Evolutionary conservation across 2,329 filamentous ascomycete genomes (phyloP).

Genomic region (Pyricularia pennisetigena): DNA sequence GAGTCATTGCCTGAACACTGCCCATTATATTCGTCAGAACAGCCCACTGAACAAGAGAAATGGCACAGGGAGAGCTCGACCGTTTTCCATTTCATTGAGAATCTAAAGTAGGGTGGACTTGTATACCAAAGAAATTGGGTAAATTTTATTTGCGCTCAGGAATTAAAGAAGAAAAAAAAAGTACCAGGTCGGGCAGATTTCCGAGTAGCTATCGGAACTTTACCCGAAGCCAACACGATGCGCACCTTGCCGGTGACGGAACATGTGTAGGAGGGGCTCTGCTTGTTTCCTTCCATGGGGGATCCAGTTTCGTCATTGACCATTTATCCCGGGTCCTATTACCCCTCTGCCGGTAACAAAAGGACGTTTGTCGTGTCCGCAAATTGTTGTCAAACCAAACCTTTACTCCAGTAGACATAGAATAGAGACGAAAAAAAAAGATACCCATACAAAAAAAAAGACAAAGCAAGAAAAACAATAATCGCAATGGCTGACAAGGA

Average conservation of each 20-base stretch:
- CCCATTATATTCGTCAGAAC: not conserved
- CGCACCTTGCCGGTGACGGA: not conserved
- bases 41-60: not conserved
- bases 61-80: not conserved
- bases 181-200: not conserved
- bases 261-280: not conserved
- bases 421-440: not conserved
- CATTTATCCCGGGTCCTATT: not conserved
- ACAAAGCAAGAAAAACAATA: not conserved
- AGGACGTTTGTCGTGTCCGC: not conserved
- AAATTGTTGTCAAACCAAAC: not conserved
- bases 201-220: not conserved
- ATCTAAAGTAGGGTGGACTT: too few species aligned
- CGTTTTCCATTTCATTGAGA: not conserved
- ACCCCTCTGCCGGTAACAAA: not conserved
- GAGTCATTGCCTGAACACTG: not conserved
- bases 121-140: too few species aligned
- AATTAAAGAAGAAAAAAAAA: too few species aligned
- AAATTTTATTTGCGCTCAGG: too few species aligned
- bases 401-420: not conserved
- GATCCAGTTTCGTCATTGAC: not conserved
- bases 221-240: not conserved
- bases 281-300: not conserved
- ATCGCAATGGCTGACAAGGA: slow-evolving; percentile 41
- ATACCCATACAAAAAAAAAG: not conserved